Evolutionary conservation across 768 basidiomycete genomes (phyloP), one percentile per base, ranked within the genome.

Genomic region (Tricholomella constricta): DNA sequence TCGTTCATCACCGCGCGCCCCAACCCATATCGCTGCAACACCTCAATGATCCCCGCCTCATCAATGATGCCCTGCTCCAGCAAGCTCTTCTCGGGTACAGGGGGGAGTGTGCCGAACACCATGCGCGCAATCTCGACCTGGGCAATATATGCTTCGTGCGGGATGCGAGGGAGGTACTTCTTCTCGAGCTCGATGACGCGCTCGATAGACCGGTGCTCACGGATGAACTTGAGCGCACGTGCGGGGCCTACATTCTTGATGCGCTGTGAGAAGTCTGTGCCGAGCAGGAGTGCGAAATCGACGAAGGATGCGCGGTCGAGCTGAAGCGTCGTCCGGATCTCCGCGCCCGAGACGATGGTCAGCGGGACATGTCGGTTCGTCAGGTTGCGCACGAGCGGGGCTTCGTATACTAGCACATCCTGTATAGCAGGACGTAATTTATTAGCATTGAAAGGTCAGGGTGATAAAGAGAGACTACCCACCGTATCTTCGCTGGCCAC

Each of bases 401-500:
- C 92, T 59, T 84, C 89, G 68, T 92, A 93, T 2, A 89, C 74
- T 35, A 94, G 73, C 12, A 93, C 91, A 61, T 94, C 91, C 88
- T 90, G 58, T 6, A 34, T 44, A 27, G 26, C 15, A 26, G 14
- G 14, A n/a, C n/a, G n/a, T 26, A 45, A 46, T 29, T 38, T 47
- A 29, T 17, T 48, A 25, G 38, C 40, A 41, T 49, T 12, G 54
- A 42, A 22, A 46, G n/a, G n/a, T n/a, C n/a, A 57, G 29, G 43
- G 61, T 14, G 25, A 32, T 15, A 40, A 29, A 40, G 20, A 14
- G n/a, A 50, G n/a, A 22, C 27, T 17, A 53, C 78, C 31, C 64
- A 89, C 88, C 20, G 90, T 91, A 66, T 97, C 94, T 71, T 97
- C 94, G 58, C 89, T 95, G 4, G 83, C 90, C 17, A 96, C 94